Evolutionary conservation across 2,329 filamentous ascomycete species (phyloP).

Genomic region (Pochonia chlamydosporia): DNA sequence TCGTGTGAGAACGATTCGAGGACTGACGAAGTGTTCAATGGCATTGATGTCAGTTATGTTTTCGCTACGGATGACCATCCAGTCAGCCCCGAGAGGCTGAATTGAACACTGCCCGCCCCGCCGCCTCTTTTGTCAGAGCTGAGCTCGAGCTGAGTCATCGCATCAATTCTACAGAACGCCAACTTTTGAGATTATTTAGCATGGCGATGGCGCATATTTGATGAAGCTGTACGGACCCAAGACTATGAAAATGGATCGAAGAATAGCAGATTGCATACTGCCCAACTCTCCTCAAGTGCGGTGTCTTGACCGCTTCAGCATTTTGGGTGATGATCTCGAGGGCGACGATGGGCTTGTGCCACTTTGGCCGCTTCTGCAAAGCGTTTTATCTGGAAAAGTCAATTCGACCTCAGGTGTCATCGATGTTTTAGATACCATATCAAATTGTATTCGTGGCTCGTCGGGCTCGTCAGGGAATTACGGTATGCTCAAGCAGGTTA

Average conservation of each 20-base stretch:
- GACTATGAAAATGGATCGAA: background rate
- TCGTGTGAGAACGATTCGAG: constrained; percentile 29
- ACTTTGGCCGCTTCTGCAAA: constrained; percentile 20
- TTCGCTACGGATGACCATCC: too few species aligned
- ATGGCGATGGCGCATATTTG: too few species aligned
- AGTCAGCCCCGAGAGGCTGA: too few species aligned
- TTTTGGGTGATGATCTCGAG: constrained; percentile 16
- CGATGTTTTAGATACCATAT: constrained; percentile 23
- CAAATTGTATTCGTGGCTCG: constrained; percentile 13
- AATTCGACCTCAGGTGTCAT: constrained; percentile 12
- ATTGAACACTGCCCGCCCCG: background rate
- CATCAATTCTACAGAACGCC: background rate
- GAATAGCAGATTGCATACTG: constrained; percentile 6
- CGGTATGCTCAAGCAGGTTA: constrained; percentile 12
- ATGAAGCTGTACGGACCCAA: too few species aligned
- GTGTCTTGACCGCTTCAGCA: constrained; percentile 24
- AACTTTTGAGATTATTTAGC: too few species aligned
- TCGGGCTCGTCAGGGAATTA: constrained; percentile 15
- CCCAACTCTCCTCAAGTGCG: constrained; percentile 10
- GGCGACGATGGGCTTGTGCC: constrained; percentile 16
- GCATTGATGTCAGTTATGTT: too few species aligned
- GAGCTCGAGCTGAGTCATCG: background rate
- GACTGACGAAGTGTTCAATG: too few species aligned
- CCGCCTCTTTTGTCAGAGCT: background rate
- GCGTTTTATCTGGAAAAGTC: constrained; percentile 14